A percentile compares a stretch with the other conserved stretches of the same genome.
These are phyloP conservation scores for Pythium aquatile DNA, from an alignment of 352 stramenopile genomes.

Conservation along the genomic window DNA sequence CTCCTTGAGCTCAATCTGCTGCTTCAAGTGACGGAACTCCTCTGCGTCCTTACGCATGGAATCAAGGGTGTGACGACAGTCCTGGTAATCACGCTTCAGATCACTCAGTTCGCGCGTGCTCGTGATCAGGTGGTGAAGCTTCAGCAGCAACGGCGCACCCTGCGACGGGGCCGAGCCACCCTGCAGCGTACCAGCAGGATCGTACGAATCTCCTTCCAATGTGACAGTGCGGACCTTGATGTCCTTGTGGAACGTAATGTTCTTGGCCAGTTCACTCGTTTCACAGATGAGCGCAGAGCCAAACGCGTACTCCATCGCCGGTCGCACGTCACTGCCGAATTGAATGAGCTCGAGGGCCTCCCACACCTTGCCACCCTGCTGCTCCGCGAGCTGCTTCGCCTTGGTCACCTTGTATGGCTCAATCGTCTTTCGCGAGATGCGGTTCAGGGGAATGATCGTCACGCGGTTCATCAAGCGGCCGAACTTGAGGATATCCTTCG, in stretches of 20 bases:
- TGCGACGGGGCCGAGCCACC: conserved; percentile 83
- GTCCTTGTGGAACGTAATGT: conserved; percentile 86
- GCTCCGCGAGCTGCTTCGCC: conserved; percentile 80
- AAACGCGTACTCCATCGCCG: conserved; percentile 98
- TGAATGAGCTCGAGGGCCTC: conserved; percentile 96
- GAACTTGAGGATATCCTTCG: conserved; percentile 97
- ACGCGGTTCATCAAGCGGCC: conserved; percentile 95
- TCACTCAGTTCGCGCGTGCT: conserved; percentile 64
- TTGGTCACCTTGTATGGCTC: conserved; percentile 74
- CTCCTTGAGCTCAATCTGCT: conserved; percentile 83
- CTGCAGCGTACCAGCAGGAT: conserved; percentile 96
- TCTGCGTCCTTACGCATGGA: conserved; percentile 76
- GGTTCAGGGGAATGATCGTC: conserved; percentile 99
- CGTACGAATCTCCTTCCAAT: conserved; percentile 97
- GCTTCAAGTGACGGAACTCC: conserved; percentile 67
- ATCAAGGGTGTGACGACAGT: conserved; percentile 52
- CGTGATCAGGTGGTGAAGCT: conserved; percentile 78
- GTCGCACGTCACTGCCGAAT: conserved; percentile 93
- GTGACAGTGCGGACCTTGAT: conserved; percentile 97
- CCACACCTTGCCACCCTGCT: conserved; percentile 89
- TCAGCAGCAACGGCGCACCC: conserved; percentile 72
- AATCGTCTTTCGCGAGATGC: conserved; percentile 89
- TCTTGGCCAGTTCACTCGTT: conserved; percentile 88
- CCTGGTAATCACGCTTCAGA: conserved; percentile 69
- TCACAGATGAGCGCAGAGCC: conserved; percentile 98